These are phyloP conservation scores for Penicillium sp. DNA, from an alignment of 2,329 filamentous ascomycete species.

Conservation along the genomic window DNA sequence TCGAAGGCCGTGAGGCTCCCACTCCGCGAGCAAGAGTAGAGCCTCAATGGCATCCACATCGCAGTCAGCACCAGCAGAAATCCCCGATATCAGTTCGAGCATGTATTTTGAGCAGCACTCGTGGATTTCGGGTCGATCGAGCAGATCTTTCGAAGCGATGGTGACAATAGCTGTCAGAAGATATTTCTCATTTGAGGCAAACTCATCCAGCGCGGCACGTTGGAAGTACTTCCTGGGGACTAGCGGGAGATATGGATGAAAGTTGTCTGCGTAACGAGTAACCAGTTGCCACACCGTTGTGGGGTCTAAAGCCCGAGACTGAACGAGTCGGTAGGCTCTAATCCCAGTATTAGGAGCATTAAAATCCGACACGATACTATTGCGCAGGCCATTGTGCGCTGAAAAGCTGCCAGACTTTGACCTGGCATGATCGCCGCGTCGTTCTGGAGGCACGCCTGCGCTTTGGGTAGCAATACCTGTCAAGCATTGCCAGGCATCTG, in stretches of 20 bases:
- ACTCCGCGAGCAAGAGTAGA: slow-evolving; percentile 68
- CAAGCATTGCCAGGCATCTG: slow-evolving; percentile 51
- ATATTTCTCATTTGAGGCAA: slow-evolving; percentile 63
- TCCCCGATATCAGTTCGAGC: slow-evolving; percentile 66
- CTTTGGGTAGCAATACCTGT: slow-evolving; percentile 46
- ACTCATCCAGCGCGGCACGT: slow-evolving; percentile 53
- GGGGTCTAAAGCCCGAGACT: slow-evolving; percentile 47
- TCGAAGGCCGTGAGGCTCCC: slow-evolving; percentile 67
- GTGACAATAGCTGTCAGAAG: slow-evolving; percentile 69
- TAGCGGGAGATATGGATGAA: slow-evolving; percentile 70
- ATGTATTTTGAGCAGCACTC: slow-evolving; percentile 68
- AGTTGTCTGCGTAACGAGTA: slow-evolving; percentile 62
- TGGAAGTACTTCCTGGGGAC: slow-evolving; percentile 63
- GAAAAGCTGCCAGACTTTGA: slow-evolving; percentile 26
- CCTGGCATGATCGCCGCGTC: slow-evolving; percentile 21
- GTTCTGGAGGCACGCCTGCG: slow-evolving; percentile 24
- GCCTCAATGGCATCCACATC: slow-evolving; percentile 72
- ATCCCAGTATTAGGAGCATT: slow-evolving; percentile 34
- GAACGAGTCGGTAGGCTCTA: slow-evolving; percentile 44
- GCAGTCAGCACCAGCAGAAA: slow-evolving; percentile 66
- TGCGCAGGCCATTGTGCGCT: slow-evolving; percentile 27
- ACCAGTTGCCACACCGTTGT: slow-evolving; percentile 55
- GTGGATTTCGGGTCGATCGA: slow-evolving; percentile 63
- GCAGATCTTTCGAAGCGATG: slow-evolving; percentile 70
- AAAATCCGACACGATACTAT: slow-evolving; percentile 27